phyloP scores from a whole-genome alignment of 2,329 filamentous ascomycete genomes.

The Pestalotiopsis sp. region DNA sequence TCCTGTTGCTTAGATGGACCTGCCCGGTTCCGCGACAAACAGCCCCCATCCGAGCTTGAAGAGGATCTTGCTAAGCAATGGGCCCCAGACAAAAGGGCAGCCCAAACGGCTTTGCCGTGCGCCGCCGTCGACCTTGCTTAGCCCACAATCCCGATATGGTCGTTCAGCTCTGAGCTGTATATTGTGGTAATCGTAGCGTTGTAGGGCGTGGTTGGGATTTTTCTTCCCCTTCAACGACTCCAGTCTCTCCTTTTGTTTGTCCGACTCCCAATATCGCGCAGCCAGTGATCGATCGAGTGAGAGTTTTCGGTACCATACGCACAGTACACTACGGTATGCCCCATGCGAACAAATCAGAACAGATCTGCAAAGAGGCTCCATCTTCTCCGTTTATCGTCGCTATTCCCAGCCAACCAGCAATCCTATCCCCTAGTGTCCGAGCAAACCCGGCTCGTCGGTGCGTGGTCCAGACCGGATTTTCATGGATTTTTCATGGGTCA shows the following conservation, averaged over 20 bases:
- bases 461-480: neutral
- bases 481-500: neutral
- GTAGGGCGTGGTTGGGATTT: neutral
- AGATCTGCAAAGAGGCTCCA: neutral
- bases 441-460: neutral
- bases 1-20: neutral
- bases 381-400: neutral
- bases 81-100: neutral
- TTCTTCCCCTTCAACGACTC: neutral
- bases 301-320: neutral
- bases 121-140: neutral
- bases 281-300: neutral
- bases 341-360: neutral
- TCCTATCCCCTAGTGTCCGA: neutral
- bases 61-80: neutral
- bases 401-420: neutral
- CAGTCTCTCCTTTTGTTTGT: neutral
- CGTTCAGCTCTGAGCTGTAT: neutral
- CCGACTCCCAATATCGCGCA: neutral
- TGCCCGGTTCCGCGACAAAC: neutral
- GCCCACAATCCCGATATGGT: neutral
- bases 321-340: neutral
- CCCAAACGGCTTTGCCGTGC: conserved; percentile 1
- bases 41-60: neutral
- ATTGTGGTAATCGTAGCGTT: neutral